A percentile compares a stretch with the other conserved stretches of the same genome.
Evolutionary conservation across 2,329 filamentous ascomycete species (phyloP).

Genomic region (Colletotrichum agaves): DNA sequence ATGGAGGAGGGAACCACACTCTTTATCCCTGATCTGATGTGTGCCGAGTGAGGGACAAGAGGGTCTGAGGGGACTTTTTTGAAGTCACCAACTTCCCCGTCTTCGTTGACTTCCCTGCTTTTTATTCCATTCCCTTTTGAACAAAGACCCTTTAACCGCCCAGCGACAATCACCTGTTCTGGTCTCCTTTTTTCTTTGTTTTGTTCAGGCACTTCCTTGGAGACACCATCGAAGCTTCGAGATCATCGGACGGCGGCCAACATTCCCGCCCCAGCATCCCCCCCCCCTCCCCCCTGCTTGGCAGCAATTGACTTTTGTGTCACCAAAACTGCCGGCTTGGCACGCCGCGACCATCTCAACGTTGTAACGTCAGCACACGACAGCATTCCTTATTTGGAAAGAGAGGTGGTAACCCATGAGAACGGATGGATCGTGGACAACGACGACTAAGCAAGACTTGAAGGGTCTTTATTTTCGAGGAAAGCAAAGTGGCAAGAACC

Average conservation of each 20-base stretch:
- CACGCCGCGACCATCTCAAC: conserved; percentile 4
- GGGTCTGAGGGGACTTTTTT: conserved; percentile 26
- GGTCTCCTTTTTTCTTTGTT: not conserved
- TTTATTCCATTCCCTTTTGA: not conserved
- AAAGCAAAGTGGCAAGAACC: not conserved
- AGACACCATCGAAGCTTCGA: not conserved
- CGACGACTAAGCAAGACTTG: not conserved
- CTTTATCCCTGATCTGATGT: not conserved
- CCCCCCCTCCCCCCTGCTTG: not conserved
- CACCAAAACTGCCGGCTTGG: conserved; percentile 32
- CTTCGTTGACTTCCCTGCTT: not conserved
- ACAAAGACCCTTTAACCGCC: conserved; percentile 9
- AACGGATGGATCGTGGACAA: not conserved
- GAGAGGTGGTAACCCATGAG: not conserved
- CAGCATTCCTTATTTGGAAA: conserved; percentile 23
- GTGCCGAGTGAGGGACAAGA: not conserved
- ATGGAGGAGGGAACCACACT: not conserved
- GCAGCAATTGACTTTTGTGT: conserved; percentile 9
- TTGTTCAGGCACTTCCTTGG: not conserved
- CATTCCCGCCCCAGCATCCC: not conserved
- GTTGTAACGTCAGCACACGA: conserved; percentile 19
- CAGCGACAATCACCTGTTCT: not conserved
- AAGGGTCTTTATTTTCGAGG: not conserved
- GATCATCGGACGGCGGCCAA: not conserved
- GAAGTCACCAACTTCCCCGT: conserved; percentile 11